Percentiles rank a stretch among this genome's conserved stretches.
Conservation (phyloP, 208 protist genomes). For the Entamoeba invadens region DNA sequence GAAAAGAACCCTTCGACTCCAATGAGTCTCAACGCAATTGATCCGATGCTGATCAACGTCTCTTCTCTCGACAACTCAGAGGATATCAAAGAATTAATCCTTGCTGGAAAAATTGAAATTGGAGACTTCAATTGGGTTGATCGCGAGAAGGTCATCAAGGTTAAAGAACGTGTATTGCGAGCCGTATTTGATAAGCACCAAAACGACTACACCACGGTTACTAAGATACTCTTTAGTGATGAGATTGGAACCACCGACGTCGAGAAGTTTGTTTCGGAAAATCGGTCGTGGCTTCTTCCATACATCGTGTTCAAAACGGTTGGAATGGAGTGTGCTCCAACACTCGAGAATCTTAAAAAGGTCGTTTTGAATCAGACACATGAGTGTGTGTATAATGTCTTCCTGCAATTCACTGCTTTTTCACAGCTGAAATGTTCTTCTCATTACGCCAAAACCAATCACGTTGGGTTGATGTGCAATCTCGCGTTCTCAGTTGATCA, state of each 20-base stretch:
- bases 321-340: background rate
- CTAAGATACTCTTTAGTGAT: background rate
- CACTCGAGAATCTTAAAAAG: background rate
- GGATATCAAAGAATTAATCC: background rate
- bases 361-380: background rate
- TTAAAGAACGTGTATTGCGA: background rate
- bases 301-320: background rate
- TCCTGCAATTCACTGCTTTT: background rate
- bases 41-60: background rate
- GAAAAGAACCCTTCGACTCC: background rate
- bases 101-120: background rate
- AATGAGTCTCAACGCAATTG: background rate
- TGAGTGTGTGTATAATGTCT: background rate
- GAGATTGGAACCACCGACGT: background rate
- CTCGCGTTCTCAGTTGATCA: background rate
- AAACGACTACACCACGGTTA: background rate
- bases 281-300: background rate
- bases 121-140: background rate
- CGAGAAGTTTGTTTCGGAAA: background rate
- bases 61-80: background rate
- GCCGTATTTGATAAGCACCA: background rate
- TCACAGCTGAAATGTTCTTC: background rate
- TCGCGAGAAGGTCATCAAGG: background rate
- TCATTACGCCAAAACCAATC: background rate
- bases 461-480: background rate